These are phyloP conservation scores for Phialophora chinensis DNA, from an alignment of 2,329 filamentous ascomycete species.

Conservation along the genomic window DNA sequence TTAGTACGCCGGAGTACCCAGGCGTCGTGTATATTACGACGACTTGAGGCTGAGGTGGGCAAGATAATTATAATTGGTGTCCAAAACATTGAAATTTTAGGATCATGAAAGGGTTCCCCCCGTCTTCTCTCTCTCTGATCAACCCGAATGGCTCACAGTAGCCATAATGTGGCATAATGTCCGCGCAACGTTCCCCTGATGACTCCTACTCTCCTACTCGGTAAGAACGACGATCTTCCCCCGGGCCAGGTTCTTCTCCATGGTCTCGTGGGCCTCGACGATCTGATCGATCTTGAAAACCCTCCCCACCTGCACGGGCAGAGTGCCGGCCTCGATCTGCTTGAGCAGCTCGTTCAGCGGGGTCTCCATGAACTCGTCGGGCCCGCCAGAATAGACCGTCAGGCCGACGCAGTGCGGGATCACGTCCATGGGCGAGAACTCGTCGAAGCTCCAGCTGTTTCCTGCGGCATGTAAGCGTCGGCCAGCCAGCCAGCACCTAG, in stretches of 20 bases:
- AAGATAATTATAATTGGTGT: not conserved
- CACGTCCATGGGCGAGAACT: constrained; percentile 52
- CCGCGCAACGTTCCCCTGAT: not conserved
- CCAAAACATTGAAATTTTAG: not conserved
- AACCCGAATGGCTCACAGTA: too few relatives aligned
- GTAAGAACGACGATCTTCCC: constrained; percentile 55
- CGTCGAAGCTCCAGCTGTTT: constrained; percentile 49
- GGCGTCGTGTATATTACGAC: not conserved
- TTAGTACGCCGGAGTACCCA: too few relatives aligned
- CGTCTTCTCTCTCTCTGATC: too few relatives aligned
- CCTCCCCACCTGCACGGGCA: constrained; percentile 52
- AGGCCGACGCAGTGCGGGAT: constrained; percentile 51
- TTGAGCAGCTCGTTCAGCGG: constrained; percentile 50
- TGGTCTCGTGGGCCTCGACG: constrained; percentile 53
- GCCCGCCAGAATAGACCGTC: constrained; percentile 50
- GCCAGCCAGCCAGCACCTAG: too few relatives aligned
- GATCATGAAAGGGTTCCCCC: not conserved
- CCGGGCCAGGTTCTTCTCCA: constrained; percentile 53
- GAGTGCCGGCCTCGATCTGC: constrained; percentile 47
- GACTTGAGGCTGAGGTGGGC: not conserved
- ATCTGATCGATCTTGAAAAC: constrained; percentile 54
- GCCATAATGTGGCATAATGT: not conserved
- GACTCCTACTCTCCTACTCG: constrained; percentile 9
- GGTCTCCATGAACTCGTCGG: constrained; percentile 50
- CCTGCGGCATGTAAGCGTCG: constrained; percentile 11